Evolutionary conservation across 1,284 basidiomycete genomes (phyloP), one percentile per base, ranked within the genome.

Genomic region (Somion occarium): DNA sequence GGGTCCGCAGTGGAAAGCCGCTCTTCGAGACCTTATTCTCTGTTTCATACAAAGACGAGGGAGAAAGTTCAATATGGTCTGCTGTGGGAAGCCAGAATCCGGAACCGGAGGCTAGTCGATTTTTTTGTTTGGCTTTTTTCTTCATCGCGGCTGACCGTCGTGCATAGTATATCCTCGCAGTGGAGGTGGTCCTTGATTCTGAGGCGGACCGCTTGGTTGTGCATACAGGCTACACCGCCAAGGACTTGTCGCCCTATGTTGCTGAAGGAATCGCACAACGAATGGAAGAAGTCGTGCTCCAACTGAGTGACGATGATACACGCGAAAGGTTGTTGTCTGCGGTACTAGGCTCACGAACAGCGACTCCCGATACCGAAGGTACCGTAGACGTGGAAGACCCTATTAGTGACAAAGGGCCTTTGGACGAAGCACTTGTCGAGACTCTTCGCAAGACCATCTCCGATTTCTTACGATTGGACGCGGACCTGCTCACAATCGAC

Each of bases 11-110:
- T 15, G 69, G 70, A 15, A 50, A 55, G 12, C 45, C 53, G 34
- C 53, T 76, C 11, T 75, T 78, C 48, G 75, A 78, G 42, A 61
- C 69, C 5, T 52, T 78, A 25, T 77, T 78, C 51, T 78, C 74
- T 5, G 63, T 76, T 15, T 72, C 73, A 9, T 60, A 72, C 34
- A 67, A 72, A 46, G 64, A 69, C 18, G 47, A 59, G 2, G 55
- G 19, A 54, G 51, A 44, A 44, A 61, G 39, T 48, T 30, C 39
- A 25, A 42, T 63, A 18, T 72, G 67, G 64, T 55, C 60, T 9
- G 50, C 70, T 12, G 27, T 64, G 13, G 56, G 66, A 50, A 77
- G 72, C 47, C 67, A 74, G 54, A 67, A 74, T 24, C 71, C 75
- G 1, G 64, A 71, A 50, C 68, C 74, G 37, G 75, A 77, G 55